phyloP scores from a whole-genome alignment of 2,329 filamentous ascomycete species.

The Colletotrichum abscissum region DNA sequence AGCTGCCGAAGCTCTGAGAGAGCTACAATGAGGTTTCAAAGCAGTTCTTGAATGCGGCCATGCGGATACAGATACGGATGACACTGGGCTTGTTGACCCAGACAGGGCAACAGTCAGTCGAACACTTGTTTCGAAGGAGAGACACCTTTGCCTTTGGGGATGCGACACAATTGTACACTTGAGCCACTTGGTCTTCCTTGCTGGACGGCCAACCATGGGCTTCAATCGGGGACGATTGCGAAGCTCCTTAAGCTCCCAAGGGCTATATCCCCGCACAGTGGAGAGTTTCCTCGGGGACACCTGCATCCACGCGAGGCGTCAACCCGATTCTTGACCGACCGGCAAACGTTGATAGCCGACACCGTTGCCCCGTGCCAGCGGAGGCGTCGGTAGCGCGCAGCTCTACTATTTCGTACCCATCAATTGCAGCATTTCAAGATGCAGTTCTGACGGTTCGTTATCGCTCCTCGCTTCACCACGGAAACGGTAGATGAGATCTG shows the following conservation, averaged over 20 bases:
- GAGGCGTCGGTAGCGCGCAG: slow-evolving; percentile 8
- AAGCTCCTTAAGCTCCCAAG: not conserved
- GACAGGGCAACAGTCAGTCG: not conserved
- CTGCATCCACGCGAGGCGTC: slow-evolving; percentile 8
- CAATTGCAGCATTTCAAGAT: not conserved
- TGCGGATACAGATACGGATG: too few relatives aligned
- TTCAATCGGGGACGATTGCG: not conserved
- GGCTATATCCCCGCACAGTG: not conserved
- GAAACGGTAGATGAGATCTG: slow-evolving; percentile 31
- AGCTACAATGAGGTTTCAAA: not conserved
- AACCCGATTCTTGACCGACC: not conserved
- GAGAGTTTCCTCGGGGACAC: slow-evolving; percentile 2
- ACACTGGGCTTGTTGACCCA: too few relatives aligned
- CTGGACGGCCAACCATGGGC: slow-evolving; percentile 6
- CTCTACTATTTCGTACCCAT: not conserved
- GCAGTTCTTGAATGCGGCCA: not conserved
- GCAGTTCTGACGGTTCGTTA: not conserved
- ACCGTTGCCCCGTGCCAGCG: slow-evolving; percentile 15
- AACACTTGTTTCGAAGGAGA: not conserved
- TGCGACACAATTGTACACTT: not conserved
- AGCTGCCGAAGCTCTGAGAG: slow-evolving; percentile 10
- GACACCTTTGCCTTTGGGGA: not conserved
- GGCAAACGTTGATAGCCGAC: not conserved
- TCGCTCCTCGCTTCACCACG: slow-evolving; percentile 19
- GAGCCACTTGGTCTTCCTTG: not conserved